Evolutionary conservation across 106 monocot genomes (phyloP).

Genomic region (Dendrobium officinale): DNA sequence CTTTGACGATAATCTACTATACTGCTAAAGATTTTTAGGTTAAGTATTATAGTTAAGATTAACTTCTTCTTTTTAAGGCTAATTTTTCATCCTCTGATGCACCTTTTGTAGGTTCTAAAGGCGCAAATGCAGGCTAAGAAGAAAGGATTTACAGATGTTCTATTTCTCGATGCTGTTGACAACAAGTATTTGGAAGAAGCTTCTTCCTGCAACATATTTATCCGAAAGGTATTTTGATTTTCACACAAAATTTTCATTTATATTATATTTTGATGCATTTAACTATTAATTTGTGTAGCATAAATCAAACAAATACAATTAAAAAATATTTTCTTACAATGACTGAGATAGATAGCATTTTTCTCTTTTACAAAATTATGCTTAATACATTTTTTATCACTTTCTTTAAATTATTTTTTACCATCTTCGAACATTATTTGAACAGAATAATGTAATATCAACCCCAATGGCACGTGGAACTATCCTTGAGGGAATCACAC

Average conservation of each 20-base stretch:
- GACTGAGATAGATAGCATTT: too few species aligned
- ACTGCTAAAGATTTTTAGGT: background rate
- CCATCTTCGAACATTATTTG: background rate
- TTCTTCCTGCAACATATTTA: constrained; percentile 82
- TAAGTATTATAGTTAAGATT: background rate
- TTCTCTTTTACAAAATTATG: too few species aligned
- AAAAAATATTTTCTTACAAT: too few species aligned
- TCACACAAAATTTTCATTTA: too few species aligned
- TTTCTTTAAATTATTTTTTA: background rate
- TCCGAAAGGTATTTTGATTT: constrained; percentile 53
- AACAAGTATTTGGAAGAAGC: constrained; percentile 85
- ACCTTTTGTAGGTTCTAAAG: constrained; percentile 22
- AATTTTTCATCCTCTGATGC: background rate
- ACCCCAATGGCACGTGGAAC: constrained; percentile 10
- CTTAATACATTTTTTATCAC: too few species aligned
- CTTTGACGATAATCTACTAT: background rate
- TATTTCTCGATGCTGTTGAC: constrained; percentile 48
- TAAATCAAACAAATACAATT: too few species aligned
- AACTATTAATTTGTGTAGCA: too few species aligned
- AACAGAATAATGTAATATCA: constrained; percentile 7
- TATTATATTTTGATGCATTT: too few species aligned
- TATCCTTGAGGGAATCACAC: constrained; percentile 10
- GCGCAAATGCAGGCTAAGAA: constrained; percentile 18
- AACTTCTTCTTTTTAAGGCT: background rate
- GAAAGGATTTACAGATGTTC: constrained; percentile 24